These are phyloP conservation scores for Nicotiana knightiana DNA, from an alignment of 257 asterid species.

Conservation along the genomic window DNA sequence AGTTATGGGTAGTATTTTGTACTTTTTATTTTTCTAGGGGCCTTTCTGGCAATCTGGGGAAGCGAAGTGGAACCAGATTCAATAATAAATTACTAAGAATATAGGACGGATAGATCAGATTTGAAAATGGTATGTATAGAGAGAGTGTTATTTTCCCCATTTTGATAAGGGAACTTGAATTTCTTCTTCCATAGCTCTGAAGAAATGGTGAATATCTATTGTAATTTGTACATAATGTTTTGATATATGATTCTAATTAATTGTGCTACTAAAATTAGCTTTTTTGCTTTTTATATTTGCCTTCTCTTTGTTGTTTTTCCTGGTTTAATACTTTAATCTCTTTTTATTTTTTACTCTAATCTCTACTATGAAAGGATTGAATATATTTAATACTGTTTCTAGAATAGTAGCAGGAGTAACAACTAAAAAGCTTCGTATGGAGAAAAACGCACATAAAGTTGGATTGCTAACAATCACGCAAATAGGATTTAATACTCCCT, in stretches of 20 bases:
- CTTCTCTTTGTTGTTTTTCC: neutral
- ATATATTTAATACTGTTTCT: neutral
- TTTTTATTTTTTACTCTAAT: neutral
- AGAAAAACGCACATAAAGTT: neutral
- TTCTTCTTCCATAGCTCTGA: neutral
- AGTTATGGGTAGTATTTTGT: neutral
- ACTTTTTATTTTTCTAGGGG: neutral
- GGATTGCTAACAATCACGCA: neutral
- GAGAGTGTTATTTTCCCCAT: neutral
- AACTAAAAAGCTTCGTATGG: neutral
- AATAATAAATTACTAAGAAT: neutral
- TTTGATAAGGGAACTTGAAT: neutral
- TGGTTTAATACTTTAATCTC: neutral
- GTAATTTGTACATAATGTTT: neutral
- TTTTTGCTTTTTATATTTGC: neutral
- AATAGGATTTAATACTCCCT: no score
- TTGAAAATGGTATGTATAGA: neutral
- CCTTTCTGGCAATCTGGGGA: constrained; percentile 39
- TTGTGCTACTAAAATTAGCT: neutral
- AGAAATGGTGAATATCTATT: neutral
- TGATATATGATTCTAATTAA: neutral
- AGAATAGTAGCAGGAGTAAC: neutral
- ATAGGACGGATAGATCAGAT: neutral
- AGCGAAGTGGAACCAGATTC: constrained; percentile 72
- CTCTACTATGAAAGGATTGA: neutral